Evolutionary conservation across 371 early-diverging fungal genomes (phyloP), one percentile per base, ranked within the genome.

Genomic region (Blakeslea trispora): DNA sequence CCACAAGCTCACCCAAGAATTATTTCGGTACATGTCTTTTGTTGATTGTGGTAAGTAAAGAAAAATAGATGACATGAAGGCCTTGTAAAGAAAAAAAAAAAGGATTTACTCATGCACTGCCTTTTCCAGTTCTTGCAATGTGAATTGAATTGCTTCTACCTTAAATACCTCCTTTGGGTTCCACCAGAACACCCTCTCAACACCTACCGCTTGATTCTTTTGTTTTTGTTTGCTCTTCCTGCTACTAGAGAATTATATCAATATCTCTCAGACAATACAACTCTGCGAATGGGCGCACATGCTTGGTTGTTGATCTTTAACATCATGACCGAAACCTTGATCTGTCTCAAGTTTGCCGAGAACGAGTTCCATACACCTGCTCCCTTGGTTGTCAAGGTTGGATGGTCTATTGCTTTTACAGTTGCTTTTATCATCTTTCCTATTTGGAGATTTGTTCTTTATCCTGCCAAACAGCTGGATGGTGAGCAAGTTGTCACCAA

Each of bases 91-190:
- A n/a, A n/a, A n/a, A n/a, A n/a, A n/a, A n/a, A n/a, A n/a, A n/a
- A n/a, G n/a, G n/a, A n/a, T n/a, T n/a, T n/a, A n/a, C n/a, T n/a
- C n/a, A n/a, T n/a, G n/a, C n/a, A n/a, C n/a, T n/a, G n/a, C n/a
- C n/a, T 41, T 48, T 45, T 60, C 4, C 74, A 87, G 78, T 76
- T 87, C 48, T 66, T 96, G 60, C 84, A 86, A 59, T 85, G 86
- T 48, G 97, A 96, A 68, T 72, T 97, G 46, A 96, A 96, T 63
- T 92, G 91, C 41, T 97, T 97, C 64, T 96, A 97, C 59, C 79
- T 98, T 35, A 98, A 97, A 75, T 90, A 87, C 51, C 77, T 97
- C 11, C 73, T 97, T 35, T 97, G 95, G 94, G 74, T 97, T n/a
- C 95, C 98, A 17, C 92, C 95, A 10, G 88, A 88, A 51, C 92